Evolutionary conservation across 2,329 filamentous ascomycete genomes (phyloP), one percentile per base, ranked within the genome.

Genomic region (Ophiostoma tasmaniense): DNA sequence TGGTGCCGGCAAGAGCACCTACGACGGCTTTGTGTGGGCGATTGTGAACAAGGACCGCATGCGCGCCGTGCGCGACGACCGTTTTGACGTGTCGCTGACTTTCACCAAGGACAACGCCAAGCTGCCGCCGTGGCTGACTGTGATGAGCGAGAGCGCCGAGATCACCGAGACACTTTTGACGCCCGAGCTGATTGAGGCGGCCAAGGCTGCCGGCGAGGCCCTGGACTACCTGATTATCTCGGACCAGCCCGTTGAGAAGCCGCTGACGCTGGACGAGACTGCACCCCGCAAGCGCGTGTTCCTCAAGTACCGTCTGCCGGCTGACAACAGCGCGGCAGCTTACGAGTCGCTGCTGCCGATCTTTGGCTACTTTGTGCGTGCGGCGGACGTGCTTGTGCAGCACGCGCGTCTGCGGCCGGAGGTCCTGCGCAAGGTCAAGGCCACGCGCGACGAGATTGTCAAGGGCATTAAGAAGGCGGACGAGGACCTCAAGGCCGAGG

Each of bases 121-220:
- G 83, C 87, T 99, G 42, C 94, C 95, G 42, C 80, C 85, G 72
- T 99, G 93, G 93, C 84, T 90, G 68, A 97, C 92, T 14, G 87
- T 97, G 76, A 98, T 99, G 95, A 96, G 89, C 76, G 95, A 99
- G 84, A 97, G 89, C 79, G 93, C 93, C 70, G 95, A 98, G 80
- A 89, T 99, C 74, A 97, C 93, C 14, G 91, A 97, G 64, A 83
- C 87, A 7, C 82, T 99, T 73, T 85, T 99, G 66, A 97, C 92
- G 3, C 85, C 90, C n/a, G 94, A 98, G 75, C 84, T 99, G 50
- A 85, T 92, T 78, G 87, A 90, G 75, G 93, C 91, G 20, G 83
- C 96, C 73, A 85, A 90, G 75, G 80, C 89, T 67, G 92, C 92
- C 5, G 94, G 94, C 37, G 90, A 94, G 71, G 79, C 86, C 66